phyloP scores from a whole-genome alignment of 1,284 basidiomycete genomes.

The Marasmius fiardii region DNA sequence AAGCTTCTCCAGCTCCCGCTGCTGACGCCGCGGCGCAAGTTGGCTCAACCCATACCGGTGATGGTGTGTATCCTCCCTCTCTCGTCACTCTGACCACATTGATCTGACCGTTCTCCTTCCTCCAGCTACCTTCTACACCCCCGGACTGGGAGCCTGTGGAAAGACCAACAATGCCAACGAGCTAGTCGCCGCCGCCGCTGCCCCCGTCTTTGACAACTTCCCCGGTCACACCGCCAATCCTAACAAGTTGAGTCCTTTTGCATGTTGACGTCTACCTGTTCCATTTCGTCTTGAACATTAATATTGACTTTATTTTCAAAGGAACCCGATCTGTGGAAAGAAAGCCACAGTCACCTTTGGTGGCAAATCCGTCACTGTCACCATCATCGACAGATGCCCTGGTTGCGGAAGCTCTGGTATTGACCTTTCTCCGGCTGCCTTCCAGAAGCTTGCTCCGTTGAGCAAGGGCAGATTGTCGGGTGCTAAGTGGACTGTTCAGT shows the following conservation, averaged over 20 bases:
- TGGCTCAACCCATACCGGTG: background rate
- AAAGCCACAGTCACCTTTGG: background rate
- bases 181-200: background rate
- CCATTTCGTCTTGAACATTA: too few species aligned
- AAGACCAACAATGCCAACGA: background rate
- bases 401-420: conserved; percentile 23
- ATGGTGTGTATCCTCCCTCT: background rate
- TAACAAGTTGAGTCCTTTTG: background rate
- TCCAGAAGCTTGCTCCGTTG: conserved; percentile 19
- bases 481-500: background rate
- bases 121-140: conserved; percentile 2
- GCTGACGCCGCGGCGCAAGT: too few species aligned
- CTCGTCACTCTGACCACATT: background rate
- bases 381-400: conserved; percentile 25
- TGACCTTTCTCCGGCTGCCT: conserved; percentile 25
- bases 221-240: background rate
- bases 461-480: conserved; percentile 11
- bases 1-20: too few species aligned
- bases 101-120: background rate
- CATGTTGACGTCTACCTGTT: background rate
- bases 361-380: conserved; percentile 20
- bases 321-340: background rate
- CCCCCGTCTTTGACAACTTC: background rate
- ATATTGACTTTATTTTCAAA: background rate
- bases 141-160: background rate